phyloP scores from a whole-genome alignment of 2,329 filamentous ascomycete species.

The Pyricularia pennisetigena region DNA sequence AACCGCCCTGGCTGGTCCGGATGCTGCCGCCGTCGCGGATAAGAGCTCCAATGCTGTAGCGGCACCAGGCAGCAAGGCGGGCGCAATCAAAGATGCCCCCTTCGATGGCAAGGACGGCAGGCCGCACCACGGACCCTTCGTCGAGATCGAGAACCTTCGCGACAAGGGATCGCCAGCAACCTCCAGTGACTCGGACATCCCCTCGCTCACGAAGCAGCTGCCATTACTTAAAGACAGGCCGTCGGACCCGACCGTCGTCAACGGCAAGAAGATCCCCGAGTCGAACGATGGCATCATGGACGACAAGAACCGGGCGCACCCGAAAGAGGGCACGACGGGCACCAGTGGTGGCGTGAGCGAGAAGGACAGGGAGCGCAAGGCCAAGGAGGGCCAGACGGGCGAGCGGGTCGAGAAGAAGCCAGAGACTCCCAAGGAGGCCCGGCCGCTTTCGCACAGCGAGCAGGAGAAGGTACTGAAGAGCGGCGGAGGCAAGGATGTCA shows the following conservation, averaged over 20 bases:
- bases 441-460: conserved; percentile 72
- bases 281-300: conserved; percentile 84
- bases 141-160: conserved; percentile 40
- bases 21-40: conserved; percentile 15
- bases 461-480: conserved; percentile 50
- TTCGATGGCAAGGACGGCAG: conserved; percentile 91
- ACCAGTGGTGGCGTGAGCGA: conserved; percentile 84
- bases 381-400: conserved; percentile 54
- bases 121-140: conserved; percentile 78
- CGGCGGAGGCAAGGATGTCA: conserved; percentile 27
- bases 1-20: conserved; percentile 26
- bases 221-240: conserved; percentile 40
- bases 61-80: conserved; percentile 19
- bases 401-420: conserved; percentile 65
- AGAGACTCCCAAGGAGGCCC: conserved; percentile 75
- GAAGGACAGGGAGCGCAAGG: conserved; percentile 68
- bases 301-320: conserved; percentile 64
- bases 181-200: conserved; percentile 15
- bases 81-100: conserved; percentile 62
- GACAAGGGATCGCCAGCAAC: conserved; percentile 22
- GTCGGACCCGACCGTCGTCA: conserved; percentile 39
- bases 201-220: conserved; percentile 21
- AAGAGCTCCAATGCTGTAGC: conserved; percentile 15
- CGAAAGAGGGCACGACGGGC: conserved; percentile 78
- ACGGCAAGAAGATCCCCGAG: conserved; percentile 52